Evolutionary conservation across 805 yeast species (phyloP).

Genomic region (Candida chilensis): DNA sequence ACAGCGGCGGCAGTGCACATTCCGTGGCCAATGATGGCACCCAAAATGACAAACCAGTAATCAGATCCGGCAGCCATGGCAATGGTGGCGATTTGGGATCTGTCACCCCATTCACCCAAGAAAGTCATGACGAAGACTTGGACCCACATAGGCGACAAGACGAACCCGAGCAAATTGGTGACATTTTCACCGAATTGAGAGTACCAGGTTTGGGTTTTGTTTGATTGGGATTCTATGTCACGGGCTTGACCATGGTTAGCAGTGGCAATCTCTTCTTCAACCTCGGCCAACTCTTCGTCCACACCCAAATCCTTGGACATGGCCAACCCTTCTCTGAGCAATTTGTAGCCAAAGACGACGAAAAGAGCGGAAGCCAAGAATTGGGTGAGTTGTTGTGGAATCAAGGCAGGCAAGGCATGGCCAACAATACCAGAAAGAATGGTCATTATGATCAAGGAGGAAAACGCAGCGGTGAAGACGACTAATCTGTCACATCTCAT

Average conservation of each 20-base stretch:
- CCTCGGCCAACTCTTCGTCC: slow-evolving; percentile 93
- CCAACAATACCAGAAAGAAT: slow-evolving; percentile 86
- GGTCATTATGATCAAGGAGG: slow-evolving; percentile 86
- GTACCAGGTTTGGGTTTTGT: slow-evolving; percentile 14
- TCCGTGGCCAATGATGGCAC: slow-evolving; percentile 87
- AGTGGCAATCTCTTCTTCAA: slow-evolving; percentile 82
- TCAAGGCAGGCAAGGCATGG: slow-evolving; percentile 76
- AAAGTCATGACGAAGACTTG: slow-evolving; percentile 95
- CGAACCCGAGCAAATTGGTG: slow-evolving; percentile 45
- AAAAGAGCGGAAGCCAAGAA: slow-evolving; percentile 76
- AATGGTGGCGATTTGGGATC: slow-evolving; percentile 95
- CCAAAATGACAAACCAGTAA: slow-evolving; percentile 81
- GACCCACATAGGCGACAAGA: slow-evolving; percentile 84
- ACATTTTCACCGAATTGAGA: slow-evolving; percentile 26
- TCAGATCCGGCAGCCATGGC: slow-evolving; percentile 98
- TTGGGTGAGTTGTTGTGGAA: slow-evolving; percentile 75
- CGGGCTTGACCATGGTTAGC: slow-evolving; percentile 13
- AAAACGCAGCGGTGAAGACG: slow-evolving; percentile 84
- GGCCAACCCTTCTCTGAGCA: slow-evolving; percentile 70
- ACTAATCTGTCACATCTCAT: slow-evolving; percentile 81
- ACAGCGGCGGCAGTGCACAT: slow-evolving; percentile 88
- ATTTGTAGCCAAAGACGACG: slow-evolving; percentile 70
- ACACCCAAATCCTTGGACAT: slow-evolving; percentile 83
- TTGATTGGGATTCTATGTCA: background rate
- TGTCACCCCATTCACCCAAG: slow-evolving; percentile 98